These are phyloP conservation scores for Panicum hallii DNA, from an alignment of 202 grass and related monocot genomes.

Conservation along the genomic window DNA sequence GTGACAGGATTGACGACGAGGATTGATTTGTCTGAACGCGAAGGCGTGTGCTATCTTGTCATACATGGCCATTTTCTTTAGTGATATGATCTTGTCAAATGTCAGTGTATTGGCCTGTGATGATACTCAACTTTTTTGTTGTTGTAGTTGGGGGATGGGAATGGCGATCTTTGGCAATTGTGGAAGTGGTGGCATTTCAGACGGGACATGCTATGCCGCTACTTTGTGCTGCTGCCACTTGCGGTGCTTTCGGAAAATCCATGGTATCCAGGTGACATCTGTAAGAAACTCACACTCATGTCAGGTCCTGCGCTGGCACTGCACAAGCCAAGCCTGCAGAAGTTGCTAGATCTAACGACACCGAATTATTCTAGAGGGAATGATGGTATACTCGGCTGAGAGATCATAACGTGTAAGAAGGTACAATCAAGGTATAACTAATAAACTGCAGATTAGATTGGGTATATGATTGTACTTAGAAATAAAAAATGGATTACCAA, in stretches of 20 bases:
- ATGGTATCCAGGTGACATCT: constrained; percentile 29
- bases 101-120: constrained; percentile 26
- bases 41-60: background rate
- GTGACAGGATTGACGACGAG: constrained; percentile 33
- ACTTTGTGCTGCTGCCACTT: constrained; percentile 48
- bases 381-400: background rate
- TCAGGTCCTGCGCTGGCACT: background rate
- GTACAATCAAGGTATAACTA: constrained; percentile 11
- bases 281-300: constrained; percentile 26
- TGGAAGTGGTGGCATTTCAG: constrained; percentile 55
- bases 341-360: background rate
- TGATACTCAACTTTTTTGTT: constrained; percentile 15
- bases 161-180: constrained; percentile 33
- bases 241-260: constrained; percentile 22
- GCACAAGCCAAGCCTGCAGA: background rate
- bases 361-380: constrained; percentile 16
- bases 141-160: constrained; percentile 22
- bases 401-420: constrained; percentile 2
- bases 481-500: constrained; percentile 15
- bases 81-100: constrained; percentile 50
- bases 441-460: constrained; percentile 18
- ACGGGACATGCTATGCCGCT: constrained; percentile 25
- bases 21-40: constrained; percentile 26
- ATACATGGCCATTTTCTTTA: constrained; percentile 5
- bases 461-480: background rate